A percentile compares a stretch with the other conserved stretches of the same genome.
Evolutionary conservation across 176 grass and related monocot species (phyloP).

Genomic region (Areca catechu): DNA sequence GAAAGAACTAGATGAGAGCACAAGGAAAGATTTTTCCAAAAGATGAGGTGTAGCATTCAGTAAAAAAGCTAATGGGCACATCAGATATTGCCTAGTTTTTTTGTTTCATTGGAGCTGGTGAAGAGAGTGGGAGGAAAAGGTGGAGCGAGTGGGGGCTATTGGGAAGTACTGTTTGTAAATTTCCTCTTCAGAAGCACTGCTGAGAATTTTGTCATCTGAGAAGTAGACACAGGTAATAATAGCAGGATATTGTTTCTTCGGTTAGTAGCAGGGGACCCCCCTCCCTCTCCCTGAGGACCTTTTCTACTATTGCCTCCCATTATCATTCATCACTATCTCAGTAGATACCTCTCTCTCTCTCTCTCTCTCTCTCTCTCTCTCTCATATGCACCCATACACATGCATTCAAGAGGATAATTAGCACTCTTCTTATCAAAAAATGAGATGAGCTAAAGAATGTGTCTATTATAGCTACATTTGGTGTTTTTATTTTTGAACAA

Average conservation of each 20-base stretch:
- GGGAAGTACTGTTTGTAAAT: neutral
- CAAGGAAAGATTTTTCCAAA: neutral
- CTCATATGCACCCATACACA: neutral
- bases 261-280: neutral
- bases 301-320: neutral
- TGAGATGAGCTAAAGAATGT: too few relatives aligned
- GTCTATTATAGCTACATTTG: too few relatives aligned
- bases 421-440: too few relatives aligned
- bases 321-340: neutral
- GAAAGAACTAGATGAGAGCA: neutral
- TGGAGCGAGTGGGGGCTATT: neutral
- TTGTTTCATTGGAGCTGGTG: too few relatives aligned
- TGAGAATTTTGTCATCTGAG: constrained; percentile 1
- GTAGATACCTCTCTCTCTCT: neutral
- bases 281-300: neutral
- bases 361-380: neutral
- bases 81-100: too few relatives aligned
- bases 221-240: neutral
- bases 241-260: constrained; percentile 1
- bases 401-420: too few relatives aligned
- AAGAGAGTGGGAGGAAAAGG: constrained; percentile 1
- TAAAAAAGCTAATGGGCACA: too few relatives aligned
- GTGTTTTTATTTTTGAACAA: too few relatives aligned
- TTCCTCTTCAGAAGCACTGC: too few relatives aligned
- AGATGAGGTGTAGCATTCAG: neutral